Evolutionary conservation across 345 rosid genomes (phyloP).

Genomic region (Gossypium anomalum): DNA sequence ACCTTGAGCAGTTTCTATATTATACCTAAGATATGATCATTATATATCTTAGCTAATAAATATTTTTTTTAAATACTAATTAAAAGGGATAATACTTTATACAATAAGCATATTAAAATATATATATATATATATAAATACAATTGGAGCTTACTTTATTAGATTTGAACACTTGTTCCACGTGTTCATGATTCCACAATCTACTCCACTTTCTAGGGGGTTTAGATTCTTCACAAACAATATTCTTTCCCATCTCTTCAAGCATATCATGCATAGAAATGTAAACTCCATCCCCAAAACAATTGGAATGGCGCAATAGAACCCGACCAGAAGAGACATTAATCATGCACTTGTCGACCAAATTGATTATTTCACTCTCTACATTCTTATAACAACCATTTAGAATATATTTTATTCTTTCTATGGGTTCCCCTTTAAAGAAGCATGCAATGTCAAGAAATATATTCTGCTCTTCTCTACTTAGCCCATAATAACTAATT

Average conservation of each 20-base stretch:
- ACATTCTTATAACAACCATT: neutral
- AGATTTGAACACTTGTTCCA: constrained; percentile 5
- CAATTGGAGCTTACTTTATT: constrained; percentile 11
- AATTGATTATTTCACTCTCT: neutral
- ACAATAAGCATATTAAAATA: too few relatives aligned
- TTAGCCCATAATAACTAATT: neutral
- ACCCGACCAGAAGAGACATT: too few relatives aligned
- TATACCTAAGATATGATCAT: too few relatives aligned
- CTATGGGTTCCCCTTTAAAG: neutral
- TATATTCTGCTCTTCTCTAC: neutral
- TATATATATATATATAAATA: too few relatives aligned
- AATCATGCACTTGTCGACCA: neutral
- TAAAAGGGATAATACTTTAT: too few relatives aligned
- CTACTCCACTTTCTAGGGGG: neutral
- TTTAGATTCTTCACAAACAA: constrained; percentile 14
- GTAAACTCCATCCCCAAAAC: too few relatives aligned
- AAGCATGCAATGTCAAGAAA: neutral
- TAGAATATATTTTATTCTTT: neutral
- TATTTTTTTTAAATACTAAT: too few relatives aligned
- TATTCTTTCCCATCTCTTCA: neutral
- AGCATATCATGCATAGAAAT: neutral
- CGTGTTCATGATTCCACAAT: neutral
- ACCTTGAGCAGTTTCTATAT: too few relatives aligned
- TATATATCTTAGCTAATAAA: too few relatives aligned
- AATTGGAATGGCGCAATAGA: too few relatives aligned